Base-by-base conservation (phyloP, 1,284 basidiomycete species). In the Apiotrichum siamense region DNA sequence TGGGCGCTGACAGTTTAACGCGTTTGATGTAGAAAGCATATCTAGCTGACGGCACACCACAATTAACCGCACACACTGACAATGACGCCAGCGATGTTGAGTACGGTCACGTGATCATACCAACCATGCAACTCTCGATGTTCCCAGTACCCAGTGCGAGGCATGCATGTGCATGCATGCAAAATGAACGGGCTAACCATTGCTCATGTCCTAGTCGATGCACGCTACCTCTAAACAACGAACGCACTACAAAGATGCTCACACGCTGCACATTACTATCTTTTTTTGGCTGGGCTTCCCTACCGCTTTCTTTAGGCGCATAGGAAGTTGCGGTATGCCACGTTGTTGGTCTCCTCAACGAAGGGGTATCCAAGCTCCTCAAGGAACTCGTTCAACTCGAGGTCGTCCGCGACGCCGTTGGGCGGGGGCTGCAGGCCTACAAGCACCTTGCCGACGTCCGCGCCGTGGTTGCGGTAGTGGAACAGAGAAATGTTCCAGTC, bases 381-480 rank as follows among this genome's bases (percentile, higher is more conserved):
- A 52, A 97, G 75, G 71, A 89, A 97, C 18, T 76, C 75, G 50
- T 85, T 79, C 58, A 97, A 92, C 20, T 60, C 62, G 40, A 81
- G 78, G 11, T 76, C 74, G 37, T 78, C 74, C 35, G 88, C 86
- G 39, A 75, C 72, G 35, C 46, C 52, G 36, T 54, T 51, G 31
- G 78, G 77, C 13, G 89, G 88, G 0, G 97, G 92, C 70, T 97
- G 93, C 47, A 98, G 86, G 1, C 92, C 96, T 3, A 92, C 88
- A 39, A 98, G 76, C 2, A 97, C 86, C 70, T 86, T 93, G 29
- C 89, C 90, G 27, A 96, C 78, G 67, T 97, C 92, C 64, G 86
- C 91, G 27, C 94, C 94, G 62, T 98, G 93, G 71, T 97, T 97
- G 52, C 94, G 81, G 75, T 98, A 98, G 72, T 98, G 96, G 78